Percentiles rank a stretch among this genome's conserved stretches.
phyloP scores from a whole-genome alignment of 139 green algal species.

The Chlorella sp. region DNA sequence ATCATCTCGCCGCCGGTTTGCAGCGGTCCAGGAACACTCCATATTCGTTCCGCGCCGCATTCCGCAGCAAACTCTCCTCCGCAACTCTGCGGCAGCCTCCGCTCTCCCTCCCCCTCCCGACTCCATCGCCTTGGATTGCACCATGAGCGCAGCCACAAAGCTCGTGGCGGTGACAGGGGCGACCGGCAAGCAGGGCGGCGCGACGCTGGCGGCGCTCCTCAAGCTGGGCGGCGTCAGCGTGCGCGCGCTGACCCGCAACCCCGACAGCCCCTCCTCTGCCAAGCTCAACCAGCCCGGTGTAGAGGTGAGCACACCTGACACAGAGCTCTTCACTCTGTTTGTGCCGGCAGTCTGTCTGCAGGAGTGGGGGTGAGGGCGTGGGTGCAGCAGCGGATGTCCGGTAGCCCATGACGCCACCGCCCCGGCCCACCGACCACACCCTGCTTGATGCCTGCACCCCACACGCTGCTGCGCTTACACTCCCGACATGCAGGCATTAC shows the following conservation, averaged over 20 bases:
- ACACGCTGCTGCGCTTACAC: too few species aligned
- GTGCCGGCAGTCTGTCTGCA: background rate
- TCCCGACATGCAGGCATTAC: too few species aligned
- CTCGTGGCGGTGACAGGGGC: constrained; percentile 27
- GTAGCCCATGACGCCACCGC: background rate
- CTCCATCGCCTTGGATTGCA: background rate
- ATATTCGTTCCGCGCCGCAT: too few species aligned
- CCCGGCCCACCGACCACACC: background rate
- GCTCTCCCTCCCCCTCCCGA: background rate
- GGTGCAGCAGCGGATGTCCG: background rate
- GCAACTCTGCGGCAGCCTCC: too few species aligned
- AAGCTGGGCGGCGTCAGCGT: background rate
- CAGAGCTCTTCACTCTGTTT: background rate
- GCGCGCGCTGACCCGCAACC: constrained; percentile 27
- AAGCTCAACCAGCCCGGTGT: background rate
- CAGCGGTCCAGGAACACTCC: too few species aligned
- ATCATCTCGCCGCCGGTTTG: too few species aligned
- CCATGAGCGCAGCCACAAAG: constrained; percentile 1
- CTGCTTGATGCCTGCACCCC: background rate
- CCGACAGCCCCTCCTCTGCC: background rate
- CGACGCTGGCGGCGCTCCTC: background rate
- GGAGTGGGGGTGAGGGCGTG: background rate
- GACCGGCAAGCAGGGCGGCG: constrained; percentile 40
- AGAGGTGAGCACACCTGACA: background rate
- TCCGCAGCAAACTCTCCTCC: too few species aligned